A percentile compares a stretch with the other conserved stretches of the same genome.
These are phyloP conservation scores for Centaurea solstitialis DNA, from an alignment of 129 eudicot genomes.

Conservation along the genomic window DNA sequence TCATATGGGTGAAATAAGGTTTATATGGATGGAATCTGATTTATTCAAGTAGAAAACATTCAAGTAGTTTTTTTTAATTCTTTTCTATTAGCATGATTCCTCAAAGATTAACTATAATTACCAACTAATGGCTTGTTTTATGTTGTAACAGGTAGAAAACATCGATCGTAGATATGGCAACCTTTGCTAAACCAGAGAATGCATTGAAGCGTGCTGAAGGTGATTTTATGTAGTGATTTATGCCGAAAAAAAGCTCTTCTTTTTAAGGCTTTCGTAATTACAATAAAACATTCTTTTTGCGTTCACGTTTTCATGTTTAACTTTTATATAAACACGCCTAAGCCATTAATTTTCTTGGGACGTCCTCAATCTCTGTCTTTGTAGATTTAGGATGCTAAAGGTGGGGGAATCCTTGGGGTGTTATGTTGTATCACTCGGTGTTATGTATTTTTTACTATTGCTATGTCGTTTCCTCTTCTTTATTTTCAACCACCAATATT, in stretches of 20 bases:
- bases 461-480: background rate
- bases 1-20: background rate
- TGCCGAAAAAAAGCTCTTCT: background rate
- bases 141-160: background rate
- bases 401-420: background rate
- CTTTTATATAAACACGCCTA: background rate
- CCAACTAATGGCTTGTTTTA: background rate
- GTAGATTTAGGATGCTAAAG: background rate
- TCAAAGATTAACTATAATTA: background rate
- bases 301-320: background rate
- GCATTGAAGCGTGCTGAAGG: slow-evolving; percentile 27
- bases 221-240: background rate
- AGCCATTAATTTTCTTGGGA: background rate
- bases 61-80: background rate
- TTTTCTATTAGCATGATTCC: background rate
- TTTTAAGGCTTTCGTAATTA: background rate
- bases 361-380: background rate
- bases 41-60: too few relatives aligned
- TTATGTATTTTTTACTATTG: background rate
- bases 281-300: background rate
- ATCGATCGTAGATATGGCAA: slow-evolving; percentile 5
- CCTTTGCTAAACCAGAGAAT: slow-evolving; percentile 22
- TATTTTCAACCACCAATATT: background rate
- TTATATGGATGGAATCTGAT: too few relatives aligned
- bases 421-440: background rate